A percentile compares a stretch with the other conserved stretches of the same genome.
Evolutionary conservation across 2,329 filamentous ascomycete species (phyloP).

Genomic region (Nothophaeocryptopus gaeumannii): DNA sequence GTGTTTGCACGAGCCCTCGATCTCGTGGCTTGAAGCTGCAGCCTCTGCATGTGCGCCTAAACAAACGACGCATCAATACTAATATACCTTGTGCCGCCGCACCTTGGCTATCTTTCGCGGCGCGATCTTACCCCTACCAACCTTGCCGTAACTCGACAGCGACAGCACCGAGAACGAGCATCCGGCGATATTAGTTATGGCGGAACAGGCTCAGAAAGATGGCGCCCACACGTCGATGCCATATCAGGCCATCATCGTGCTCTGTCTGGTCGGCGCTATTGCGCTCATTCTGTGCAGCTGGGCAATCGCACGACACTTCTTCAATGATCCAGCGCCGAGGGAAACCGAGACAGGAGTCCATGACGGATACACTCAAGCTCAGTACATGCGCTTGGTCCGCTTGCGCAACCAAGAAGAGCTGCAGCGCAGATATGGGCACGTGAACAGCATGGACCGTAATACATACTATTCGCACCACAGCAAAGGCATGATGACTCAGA

Average conservation of each 20-base stretch:
- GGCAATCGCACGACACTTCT: slow-evolving; percentile 23
- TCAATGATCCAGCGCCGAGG: slow-evolving; percentile 2
- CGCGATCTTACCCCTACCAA: too few relatives aligned
- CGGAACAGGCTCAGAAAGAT: too few relatives aligned
- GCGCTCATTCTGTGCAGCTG: slow-evolving; percentile 19
- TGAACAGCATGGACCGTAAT: neutral
- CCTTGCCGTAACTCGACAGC: too few relatives aligned
- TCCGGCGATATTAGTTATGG: too few relatives aligned
- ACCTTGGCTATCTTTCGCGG: too few relatives aligned
- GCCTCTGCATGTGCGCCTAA: too few relatives aligned
- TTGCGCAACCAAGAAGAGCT: slow-evolving; percentile 22
- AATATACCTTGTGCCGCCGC: too few relatives aligned
- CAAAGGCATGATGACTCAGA: slow-evolving; percentile 11
- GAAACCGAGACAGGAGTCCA: neutral
- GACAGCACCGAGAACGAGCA: too few relatives aligned
- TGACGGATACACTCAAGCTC: slow-evolving; percentile 23
- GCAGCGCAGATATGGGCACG: slow-evolving; percentile 17
- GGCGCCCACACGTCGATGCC: slow-evolving; percentile 10
- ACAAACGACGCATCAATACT: too few relatives aligned
- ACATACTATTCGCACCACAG: slow-evolving; percentile 4
- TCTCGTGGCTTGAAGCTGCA: too few relatives aligned
- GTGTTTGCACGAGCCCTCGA: too few relatives aligned
- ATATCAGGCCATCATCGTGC: slow-evolving; percentile 23
- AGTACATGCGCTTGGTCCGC: slow-evolving; percentile 27
- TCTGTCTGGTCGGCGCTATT: slow-evolving; percentile 23